Evolutionary conservation across 768 basidiomycete species (phyloP), one percentile per base, ranked within the genome.

Genomic region (Mycena latifolia): DNA sequence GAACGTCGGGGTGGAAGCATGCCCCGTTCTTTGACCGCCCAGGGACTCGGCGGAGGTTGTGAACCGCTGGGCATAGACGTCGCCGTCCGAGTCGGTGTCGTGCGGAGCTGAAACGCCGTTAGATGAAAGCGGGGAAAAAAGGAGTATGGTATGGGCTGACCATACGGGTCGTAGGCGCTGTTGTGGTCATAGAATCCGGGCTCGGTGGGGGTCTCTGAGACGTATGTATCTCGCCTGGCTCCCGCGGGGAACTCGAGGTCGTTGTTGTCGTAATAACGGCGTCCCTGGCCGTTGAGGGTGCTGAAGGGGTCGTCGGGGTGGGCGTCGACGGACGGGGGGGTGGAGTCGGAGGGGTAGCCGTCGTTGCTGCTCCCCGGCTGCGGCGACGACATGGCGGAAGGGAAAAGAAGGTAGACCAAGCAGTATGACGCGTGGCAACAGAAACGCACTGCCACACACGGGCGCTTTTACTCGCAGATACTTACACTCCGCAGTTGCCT

Each of bases 21-120:
- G 51, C 1, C 64, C 64, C 27, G 69, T 58, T 9, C 61, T 50
- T 8, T 47, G 55, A 11, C 39, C 61, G 24, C 57, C 41, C 5
- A 94, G 75, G 0, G 92, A 94, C 76, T 95, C 93, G 64, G 89
- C 85, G 0, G 93, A 95, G 18, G 89, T 92, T 0, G 86, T 81
- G 70, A 89, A 88, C 37, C 89, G 88, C 67, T 88, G 88, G 15
- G 84, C 88, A 73, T 94, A 93, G 39, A 48, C 46, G 58, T 86
- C 93, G 56, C 86, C 85, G 69, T 95, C 94, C 20, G 93, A 94
- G 77, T 95, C 94, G 33, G 91, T 94, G 78, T 95, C 94, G 77
- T 86, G 90, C 66, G 88, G 87, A 53, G 89, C 92, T 93, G 73
- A 37, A 72, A 65, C 55, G 66, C 70, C 72, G 24, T 46, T 2